Evolutionary conservation across 169 alveolate species (phyloP), one percentile per base, ranked within the genome.

Genomic region (Babesia sp.): DNA sequence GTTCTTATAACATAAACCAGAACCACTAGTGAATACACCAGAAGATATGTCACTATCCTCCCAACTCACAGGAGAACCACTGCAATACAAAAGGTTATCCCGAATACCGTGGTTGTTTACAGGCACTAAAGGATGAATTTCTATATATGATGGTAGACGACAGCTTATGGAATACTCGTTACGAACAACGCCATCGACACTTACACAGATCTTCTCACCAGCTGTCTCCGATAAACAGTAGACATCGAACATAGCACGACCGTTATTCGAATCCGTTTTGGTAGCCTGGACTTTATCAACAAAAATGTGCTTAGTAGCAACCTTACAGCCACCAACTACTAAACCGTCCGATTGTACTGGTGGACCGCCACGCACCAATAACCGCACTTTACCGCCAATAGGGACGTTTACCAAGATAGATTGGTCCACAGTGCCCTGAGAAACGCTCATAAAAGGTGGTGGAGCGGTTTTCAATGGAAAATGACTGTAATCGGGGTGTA

Each of bases 351-450:
- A 4, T 22, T 46, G 61, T 29, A 46, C 20, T 6, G 83, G 83
- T 5, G 71, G 83, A 36, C 83, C 83, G n/a, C 83, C 83, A 14
- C 33, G n/a, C 16, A 72, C 73, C 44, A 72, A 5, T 29, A 72
- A 28, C 2, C 83, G 60, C 6, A 61, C 55, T 63, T 72, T 72
- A 42, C 67, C 63, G 18, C 83, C 83, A n/a, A 72, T 56, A 24
- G 71, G 55, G 22, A 72, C 74, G 46, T 72, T 72, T 12, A 76
- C 83, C 22, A 72, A 59, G 14, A 46, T 34, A 16, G 50, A 2
- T 29, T 33, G 64, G 39, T 46, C 61, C 1, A n/a, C 74, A 18
- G 53, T 22, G 11, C 42, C 45, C 34, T 41, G 74, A 0, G 31
- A 42, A 1, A 64, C 61, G n/a, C 26, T 48, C 74, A 64, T 64